phyloP scores from a whole-genome alignment of 2,329 filamentous ascomycete species.

The Neurospora sp. region DNA sequence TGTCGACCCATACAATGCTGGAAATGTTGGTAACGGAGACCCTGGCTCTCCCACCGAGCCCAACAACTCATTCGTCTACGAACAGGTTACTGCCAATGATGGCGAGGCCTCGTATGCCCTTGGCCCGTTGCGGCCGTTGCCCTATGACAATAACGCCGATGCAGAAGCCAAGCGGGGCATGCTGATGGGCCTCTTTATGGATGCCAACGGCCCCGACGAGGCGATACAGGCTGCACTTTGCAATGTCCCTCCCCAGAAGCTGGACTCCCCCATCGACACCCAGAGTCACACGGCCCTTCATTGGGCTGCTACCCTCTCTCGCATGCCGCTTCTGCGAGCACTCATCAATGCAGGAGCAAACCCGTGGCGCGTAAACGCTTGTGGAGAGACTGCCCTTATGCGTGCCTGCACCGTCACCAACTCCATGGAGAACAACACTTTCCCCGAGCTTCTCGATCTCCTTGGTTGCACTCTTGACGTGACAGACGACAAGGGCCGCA shows the following conservation, averaged over 20 bases:
- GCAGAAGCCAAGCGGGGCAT: constrained; percentile 72
- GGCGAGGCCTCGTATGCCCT: constrained; percentile 45
- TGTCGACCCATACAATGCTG: constrained; percentile 34
- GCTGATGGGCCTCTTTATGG: constrained; percentile 74
- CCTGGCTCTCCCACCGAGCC: constrained; percentile 69
- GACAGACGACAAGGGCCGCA: constrained; percentile 78
- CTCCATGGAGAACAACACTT: constrained; percentile 82
- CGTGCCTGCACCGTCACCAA: constrained; percentile 89
- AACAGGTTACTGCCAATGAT: constrained; percentile 37
- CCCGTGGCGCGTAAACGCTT: constrained; percentile 77
- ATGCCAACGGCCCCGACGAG: constrained; percentile 58
- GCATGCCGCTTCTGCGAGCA: constrained; percentile 70
- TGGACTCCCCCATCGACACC: constrained; percentile 86
- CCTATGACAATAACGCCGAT: constrained; percentile 49
- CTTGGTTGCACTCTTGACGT: constrained; percentile 85
- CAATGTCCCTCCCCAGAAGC: constrained; percentile 64
- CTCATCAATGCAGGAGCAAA: constrained; percentile 78
- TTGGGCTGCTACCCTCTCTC: constrained; percentile 89
- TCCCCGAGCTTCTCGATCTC: constrained; percentile 81
- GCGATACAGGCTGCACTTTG: constrained; percentile 64
- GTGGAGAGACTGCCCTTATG: constrained; percentile 87
- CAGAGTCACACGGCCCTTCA: constrained; percentile 86
- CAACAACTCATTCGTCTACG: constrained; percentile 68
- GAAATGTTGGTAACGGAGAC: constrained; percentile 49
- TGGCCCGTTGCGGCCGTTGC: constrained; percentile 55